Conservation (phyloP, 345 rosid species). For the Salix brachista region DNA sequence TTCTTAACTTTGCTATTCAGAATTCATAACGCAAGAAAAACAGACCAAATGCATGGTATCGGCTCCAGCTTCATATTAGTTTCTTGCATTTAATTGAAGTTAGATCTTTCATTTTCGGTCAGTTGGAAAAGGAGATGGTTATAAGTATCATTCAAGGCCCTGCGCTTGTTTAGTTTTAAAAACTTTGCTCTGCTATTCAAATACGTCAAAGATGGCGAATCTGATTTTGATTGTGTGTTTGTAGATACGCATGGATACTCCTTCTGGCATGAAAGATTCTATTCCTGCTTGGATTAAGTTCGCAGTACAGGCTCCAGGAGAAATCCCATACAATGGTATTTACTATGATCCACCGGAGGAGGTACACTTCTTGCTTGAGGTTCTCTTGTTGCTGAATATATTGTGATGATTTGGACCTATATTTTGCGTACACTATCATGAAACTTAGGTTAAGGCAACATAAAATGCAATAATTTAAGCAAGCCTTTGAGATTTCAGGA, state of each 20-base stretch:
- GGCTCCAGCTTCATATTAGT: background rate
- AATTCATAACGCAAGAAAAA: background rate
- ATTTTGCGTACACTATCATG: constrained; percentile 1
- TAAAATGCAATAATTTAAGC: background rate
- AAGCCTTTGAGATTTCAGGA: background rate
- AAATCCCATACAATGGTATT: constrained; percentile 88
- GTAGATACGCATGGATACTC: constrained; percentile 94
- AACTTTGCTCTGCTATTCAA: background rate
- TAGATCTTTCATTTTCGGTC: background rate
- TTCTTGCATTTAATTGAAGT: background rate
- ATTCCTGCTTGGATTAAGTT: constrained; percentile 99
- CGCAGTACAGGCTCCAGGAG: constrained; percentile 91
- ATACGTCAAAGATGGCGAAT: background rate
- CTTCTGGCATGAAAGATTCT: constrained; percentile 89
- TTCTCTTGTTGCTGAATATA: constrained; percentile 1
- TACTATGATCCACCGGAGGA: constrained; percentile 94
- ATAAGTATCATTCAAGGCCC: background rate
- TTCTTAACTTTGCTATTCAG: background rate
- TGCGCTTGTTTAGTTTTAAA: background rate
- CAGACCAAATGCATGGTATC: background rate
- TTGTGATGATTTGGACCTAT: constrained; percentile 1
- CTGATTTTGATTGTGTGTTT: constrained; percentile 14
- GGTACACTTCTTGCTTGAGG: constrained; percentile 34
- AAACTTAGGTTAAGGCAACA: background rate
- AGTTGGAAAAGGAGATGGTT: background rate